phyloP scores from a whole-genome alignment of 139 green algal species.

The Picochlorum sp. region DNA sequence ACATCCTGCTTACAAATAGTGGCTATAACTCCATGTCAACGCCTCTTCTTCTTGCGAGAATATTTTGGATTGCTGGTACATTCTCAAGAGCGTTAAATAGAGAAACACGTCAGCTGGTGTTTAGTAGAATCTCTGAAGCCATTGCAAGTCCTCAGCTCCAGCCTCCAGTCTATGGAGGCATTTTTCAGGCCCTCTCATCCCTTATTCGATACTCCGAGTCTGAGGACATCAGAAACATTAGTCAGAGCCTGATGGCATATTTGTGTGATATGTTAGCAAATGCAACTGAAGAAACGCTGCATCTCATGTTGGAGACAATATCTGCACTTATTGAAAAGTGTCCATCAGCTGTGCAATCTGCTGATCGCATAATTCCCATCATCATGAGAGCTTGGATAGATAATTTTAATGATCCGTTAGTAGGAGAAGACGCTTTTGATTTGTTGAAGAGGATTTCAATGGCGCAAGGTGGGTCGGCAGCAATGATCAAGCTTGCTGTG shows the following conservation, averaged over 20 bases:
- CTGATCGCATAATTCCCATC: slow-evolving; percentile 21
- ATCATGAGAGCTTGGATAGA: slow-evolving; percentile 40
- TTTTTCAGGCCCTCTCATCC: slow-evolving; percentile 29
- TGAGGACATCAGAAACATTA: neutral
- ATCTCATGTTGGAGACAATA: slow-evolving; percentile 69
- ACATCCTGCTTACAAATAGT: no score
- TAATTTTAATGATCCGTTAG: slow-evolving; percentile 51
- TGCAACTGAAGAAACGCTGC: slow-evolving; percentile 23
- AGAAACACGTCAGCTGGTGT: slow-evolving; percentile 4
- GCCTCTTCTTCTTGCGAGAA: no score
- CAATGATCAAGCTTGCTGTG: slow-evolving; percentile 24
- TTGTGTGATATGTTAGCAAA: slow-evolving; percentile 1
- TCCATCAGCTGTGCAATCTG: slow-evolving; percentile 9
- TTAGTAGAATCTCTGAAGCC: slow-evolving; percentile 22
- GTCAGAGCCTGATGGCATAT: slow-evolving; percentile 5
- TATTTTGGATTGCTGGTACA: no score
- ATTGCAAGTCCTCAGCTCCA: slow-evolving; percentile 13
- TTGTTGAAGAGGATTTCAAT: slow-evolving; percentile 41
- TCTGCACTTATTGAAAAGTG: slow-evolving; percentile 23
- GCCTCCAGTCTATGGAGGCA: slow-evolving; percentile 31
- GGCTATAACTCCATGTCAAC: no score
- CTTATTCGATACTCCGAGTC: slow-evolving; percentile 16
- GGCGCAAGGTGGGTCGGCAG: slow-evolving; percentile 27
- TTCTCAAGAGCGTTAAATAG: slow-evolving; percentile 44
- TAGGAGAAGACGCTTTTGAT: slow-evolving; percentile 39